Conservation (phyloP, 1,284 basidiomycete species). For the Marasmius oreades region DNA sequence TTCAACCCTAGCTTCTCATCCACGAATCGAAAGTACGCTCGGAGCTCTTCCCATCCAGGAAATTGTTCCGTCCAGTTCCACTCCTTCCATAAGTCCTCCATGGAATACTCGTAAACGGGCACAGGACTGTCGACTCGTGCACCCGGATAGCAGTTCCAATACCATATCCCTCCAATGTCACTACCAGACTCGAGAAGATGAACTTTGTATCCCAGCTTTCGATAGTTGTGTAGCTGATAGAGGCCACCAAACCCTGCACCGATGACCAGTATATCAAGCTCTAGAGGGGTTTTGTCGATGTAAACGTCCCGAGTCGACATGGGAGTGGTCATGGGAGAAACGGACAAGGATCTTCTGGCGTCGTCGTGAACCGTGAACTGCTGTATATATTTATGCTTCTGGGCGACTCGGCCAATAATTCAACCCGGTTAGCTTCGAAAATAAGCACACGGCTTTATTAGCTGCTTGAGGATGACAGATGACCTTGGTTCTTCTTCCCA, state of each 20-base stretch:
- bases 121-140: conserved; percentile 12
- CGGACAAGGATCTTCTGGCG: no score
- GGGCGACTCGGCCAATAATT: no score
- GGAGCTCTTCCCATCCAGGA: conserved; percentile 22
- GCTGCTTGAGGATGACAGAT: no score
- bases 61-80: conserved; percentile 24
- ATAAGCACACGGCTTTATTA: no score
- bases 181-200: conserved; percentile 9
- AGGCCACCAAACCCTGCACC: conserved; percentile 18
- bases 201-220: conserved; percentile 14
- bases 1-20: conserved; percentile 23
- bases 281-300: background rate
- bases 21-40: conserved; percentile 22
- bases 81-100: conserved; percentile 24
- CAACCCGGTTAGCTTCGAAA: no score
- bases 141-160: conserved; percentile 11
- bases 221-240: conserved; percentile 13
- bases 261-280: conserved; percentile 23
- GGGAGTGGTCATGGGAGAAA: background rate
- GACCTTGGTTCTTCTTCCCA: no score
- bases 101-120: conserved; percentile 18
- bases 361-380: no score
- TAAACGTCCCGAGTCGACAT: background rate
- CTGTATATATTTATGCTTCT: no score
- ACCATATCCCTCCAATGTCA: conserved; percentile 12